A percentile compares a stretch with the other conserved stretches of the same genome.
Conservation (phyloP, 75 land plant genomes). For the Isoetes taiwanensis region DNA sequence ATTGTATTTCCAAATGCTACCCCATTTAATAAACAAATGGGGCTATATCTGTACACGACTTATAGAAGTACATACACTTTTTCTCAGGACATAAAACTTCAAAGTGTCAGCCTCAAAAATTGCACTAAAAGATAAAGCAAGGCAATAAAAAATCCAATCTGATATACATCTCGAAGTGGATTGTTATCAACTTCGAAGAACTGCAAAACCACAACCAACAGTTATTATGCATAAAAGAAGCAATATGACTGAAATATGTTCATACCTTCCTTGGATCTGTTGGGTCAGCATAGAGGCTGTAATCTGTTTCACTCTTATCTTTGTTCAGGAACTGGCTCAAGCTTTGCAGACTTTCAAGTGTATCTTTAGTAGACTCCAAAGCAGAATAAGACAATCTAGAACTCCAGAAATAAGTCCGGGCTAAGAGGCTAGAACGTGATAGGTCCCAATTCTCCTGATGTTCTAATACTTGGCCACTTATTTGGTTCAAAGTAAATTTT, state of each 20-base stretch:
- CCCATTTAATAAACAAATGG: too few relatives aligned
- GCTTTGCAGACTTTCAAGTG: conserved; percentile 30
- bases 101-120: conserved; percentile 55
- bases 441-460: conserved; percentile 85
- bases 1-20: too few relatives aligned
- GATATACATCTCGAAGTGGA: conserved; percentile 66
- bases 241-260: background rate
- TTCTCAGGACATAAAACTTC: too few relatives aligned
- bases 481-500: conserved; percentile 69
- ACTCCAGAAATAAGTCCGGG: conserved; percentile 73
- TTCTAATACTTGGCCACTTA: conserved; percentile 85
- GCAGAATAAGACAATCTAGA: conserved; percentile 57
- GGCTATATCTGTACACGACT: too few relatives aligned
- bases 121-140: conserved; percentile 75
- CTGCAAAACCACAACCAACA: conserved; percentile 41
- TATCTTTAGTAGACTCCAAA: conserved; percentile 60
- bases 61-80: too few relatives aligned
- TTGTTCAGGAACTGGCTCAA: conserved; percentile 17
- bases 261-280: conserved; percentile 83
- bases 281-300: conserved; percentile 59
- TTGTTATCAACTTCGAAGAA: conserved; percentile 79
- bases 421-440: conserved; percentile 42
- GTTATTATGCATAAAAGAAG: background rate
- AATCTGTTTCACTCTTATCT: conserved; percentile 29
- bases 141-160: conserved; percentile 74